Percentiles rank a stretch among this genome's conserved stretches.
Evolutionary conservation across 1,284 basidiomycete species (phyloP).

Genomic region (Paramarasmius palmivorus): DNA sequence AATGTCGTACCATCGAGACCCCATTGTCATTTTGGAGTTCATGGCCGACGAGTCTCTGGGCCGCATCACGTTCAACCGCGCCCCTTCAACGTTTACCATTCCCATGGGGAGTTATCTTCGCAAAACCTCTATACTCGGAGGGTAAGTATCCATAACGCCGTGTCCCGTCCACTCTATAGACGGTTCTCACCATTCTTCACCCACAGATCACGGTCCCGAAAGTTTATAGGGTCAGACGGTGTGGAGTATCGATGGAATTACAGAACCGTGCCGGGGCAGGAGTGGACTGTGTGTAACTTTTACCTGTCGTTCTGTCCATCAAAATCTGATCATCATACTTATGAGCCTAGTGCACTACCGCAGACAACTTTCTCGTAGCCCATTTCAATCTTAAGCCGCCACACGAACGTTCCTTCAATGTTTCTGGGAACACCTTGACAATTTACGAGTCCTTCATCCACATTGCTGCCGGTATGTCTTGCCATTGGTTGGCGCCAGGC

Average conservation of each 20-base stretch:
- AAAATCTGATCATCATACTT: slow-evolving; percentile 7
- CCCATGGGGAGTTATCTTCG: slow-evolving; percentile 62
- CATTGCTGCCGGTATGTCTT: slow-evolving; percentile 53
- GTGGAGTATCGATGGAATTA: slow-evolving; percentile 67
- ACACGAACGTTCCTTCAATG: slow-evolving; percentile 53
- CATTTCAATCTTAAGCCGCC: slow-evolving; percentile 59
- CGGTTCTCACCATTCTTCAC: background rate
- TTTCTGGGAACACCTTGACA: slow-evolving; percentile 66
- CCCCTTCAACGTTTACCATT: slow-evolving; percentile 34
- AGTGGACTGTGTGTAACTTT: slow-evolving; percentile 62
- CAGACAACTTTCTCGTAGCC: slow-evolving; percentile 54
- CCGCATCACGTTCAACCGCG: slow-evolving; percentile 47
- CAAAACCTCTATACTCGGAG: slow-evolving; percentile 61
- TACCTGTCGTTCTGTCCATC: slow-evolving; percentile 5
- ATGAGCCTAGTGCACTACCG: slow-evolving; percentile 50
- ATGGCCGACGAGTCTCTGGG: slow-evolving; percentile 54
- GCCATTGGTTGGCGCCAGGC: background rate
- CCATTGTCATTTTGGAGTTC: slow-evolving; percentile 60
- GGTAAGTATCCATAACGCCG: slow-evolving; percentile 40
- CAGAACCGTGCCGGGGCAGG: slow-evolving; percentile 50
- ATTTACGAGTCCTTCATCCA: slow-evolving; percentile 58
- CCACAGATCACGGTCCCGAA: slow-evolving; percentile 58
- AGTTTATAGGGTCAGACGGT: slow-evolving; percentile 65
- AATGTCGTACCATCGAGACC: slow-evolving; percentile 49
- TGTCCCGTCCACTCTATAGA: slow-evolving; percentile 6